These are phyloP conservation scores for Scorias spongiosa DNA, from an alignment of 2,329 filamentous ascomycete genomes.

Conservation along the genomic window DNA sequence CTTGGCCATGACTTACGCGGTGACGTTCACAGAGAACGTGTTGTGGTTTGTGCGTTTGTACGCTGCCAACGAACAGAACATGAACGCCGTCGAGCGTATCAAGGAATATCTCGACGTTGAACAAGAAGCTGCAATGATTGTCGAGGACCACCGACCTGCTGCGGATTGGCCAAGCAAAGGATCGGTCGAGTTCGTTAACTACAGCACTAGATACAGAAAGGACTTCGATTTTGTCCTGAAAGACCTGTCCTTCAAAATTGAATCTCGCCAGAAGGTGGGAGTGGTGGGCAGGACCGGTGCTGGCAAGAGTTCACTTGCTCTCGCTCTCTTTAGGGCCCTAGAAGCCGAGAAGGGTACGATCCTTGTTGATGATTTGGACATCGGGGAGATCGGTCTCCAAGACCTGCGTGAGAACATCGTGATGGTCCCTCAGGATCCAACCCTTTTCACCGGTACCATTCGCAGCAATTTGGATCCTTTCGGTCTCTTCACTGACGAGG, in stretches of 20 bases:
- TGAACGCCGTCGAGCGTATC: conserved; percentile 96
- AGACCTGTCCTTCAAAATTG: conserved; percentile 72
- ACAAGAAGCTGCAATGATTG: conserved; percentile 68
- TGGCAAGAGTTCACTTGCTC: conserved; percentile 85
- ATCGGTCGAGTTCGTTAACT: conserved; percentile 72
- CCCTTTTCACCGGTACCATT: conserved; percentile 83
- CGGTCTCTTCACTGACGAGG: conserved; percentile 69
- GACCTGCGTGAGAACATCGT: conserved; percentile 89
- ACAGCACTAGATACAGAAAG: conserved; percentile 74
- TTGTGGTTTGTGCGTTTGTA: conserved; percentile 93
- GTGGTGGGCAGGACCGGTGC: conserved; percentile 93
- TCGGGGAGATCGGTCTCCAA: conserved; percentile 77
- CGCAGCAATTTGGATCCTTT: conserved; percentile 91
- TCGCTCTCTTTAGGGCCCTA: conserved; percentile 84
- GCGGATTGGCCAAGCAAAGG: conserved; percentile 75
- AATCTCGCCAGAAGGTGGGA: conserved; percentile 78
- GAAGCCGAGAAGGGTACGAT: conserved; percentile 86
- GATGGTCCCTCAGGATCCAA: conserved; percentile 94
- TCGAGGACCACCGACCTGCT: conserved; percentile 64
- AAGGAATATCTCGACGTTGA: conserved; percentile 96
- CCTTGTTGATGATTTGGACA: conserved; percentile 79
- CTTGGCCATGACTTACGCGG: conserved; percentile 86
- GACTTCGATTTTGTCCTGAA: conserved; percentile 80
- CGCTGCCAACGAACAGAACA: conserved; percentile 92
- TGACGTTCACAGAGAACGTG: conserved; percentile 93